A percentile compares a stretch with the other conserved stretches of the same genome.
phyloP scores from a whole-genome alignment of 345 rosid species.

The Citrus cavaleriei region DNA sequence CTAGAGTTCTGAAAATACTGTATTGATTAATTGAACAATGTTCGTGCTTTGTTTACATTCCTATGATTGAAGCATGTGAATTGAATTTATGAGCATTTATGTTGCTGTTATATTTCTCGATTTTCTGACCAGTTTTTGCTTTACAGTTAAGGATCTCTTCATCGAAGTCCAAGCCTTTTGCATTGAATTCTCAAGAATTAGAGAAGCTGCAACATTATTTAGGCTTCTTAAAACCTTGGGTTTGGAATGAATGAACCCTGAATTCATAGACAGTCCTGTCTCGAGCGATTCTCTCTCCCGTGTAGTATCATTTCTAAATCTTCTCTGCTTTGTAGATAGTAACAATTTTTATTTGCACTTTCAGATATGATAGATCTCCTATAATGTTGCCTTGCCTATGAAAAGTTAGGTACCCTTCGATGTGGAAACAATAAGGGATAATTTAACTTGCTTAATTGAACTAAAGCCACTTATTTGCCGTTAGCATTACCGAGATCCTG shows the following conservation, averaged over 20 bases:
- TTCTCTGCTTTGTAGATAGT: conserved; percentile 12
- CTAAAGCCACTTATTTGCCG: background rate
- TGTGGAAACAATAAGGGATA: background rate
- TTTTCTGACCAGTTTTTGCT: conserved; percentile 4
- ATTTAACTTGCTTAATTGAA: background rate
- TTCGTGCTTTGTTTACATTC: background rate
- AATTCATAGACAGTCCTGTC: no score
- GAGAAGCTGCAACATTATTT: conserved; percentile 88
- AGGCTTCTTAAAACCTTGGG: conserved; percentile 76
- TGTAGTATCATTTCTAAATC: background rate
- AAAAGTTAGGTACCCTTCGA: background rate
- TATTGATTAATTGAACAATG: background rate
- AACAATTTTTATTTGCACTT: background rate
- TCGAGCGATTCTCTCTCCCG: background rate
- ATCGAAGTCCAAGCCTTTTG: conserved; percentile 98
- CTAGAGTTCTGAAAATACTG: background rate
- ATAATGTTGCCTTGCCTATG: background rate
- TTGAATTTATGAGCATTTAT: background rate
- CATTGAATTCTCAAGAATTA: conserved; percentile 85
- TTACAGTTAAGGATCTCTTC: conserved; percentile 87
- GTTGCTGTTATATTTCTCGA: background rate
- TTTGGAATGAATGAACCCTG: conserved; percentile 39
- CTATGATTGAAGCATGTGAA: background rate
- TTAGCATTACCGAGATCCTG: background rate
- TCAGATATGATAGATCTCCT: background rate